Conservation (phyloP, 805 yeast species). For the Candida sakaeoensis region DNA sequence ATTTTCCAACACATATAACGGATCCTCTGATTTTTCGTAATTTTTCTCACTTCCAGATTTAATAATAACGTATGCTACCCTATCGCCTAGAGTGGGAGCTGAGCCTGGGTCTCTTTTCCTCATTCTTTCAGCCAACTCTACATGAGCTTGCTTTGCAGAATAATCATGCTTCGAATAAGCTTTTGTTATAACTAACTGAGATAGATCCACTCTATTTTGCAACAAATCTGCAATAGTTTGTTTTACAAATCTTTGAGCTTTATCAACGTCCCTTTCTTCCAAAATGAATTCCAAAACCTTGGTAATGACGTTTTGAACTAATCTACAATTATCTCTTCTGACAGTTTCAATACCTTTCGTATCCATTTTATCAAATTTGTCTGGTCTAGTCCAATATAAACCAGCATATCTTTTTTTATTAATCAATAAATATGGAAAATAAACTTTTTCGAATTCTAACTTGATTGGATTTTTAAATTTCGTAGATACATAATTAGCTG, state of each 20-base stretch:
- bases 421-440: constrained; percentile 88
- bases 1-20: constrained; percentile 86
- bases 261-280: constrained; percentile 81
- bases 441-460: constrained; percentile 93
- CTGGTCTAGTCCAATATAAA: constrained; percentile 87
- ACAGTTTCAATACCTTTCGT: constrained; percentile 98
- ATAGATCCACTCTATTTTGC: constrained; percentile 88
- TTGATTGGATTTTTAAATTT: constrained; percentile 83
- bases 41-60: constrained; percentile 76
- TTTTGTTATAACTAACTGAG: constrained; percentile 90
- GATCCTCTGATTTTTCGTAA: constrained; percentile 96
- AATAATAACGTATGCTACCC: constrained; percentile 95
- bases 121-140: constrained; percentile 94
- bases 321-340: constrained; percentile 92
- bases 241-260: constrained; percentile 82
- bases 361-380: constrained; percentile 94
- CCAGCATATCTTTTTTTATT: constrained; percentile 98
- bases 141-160: constrained; percentile 96
- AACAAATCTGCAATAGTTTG: constrained; percentile 83
- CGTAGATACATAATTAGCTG: constrained; percentile 82
- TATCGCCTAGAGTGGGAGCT: constrained; percentile 95
- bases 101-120: constrained; percentile 94
- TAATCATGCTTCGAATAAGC: constrained; percentile 87
- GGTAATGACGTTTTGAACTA: constrained; percentile 93
- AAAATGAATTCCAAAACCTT: constrained; percentile 80